These are phyloP conservation scores for Solanum ahanhuiri DNA, from an alignment of 257 asterid species.

Conservation along the genomic window DNA sequence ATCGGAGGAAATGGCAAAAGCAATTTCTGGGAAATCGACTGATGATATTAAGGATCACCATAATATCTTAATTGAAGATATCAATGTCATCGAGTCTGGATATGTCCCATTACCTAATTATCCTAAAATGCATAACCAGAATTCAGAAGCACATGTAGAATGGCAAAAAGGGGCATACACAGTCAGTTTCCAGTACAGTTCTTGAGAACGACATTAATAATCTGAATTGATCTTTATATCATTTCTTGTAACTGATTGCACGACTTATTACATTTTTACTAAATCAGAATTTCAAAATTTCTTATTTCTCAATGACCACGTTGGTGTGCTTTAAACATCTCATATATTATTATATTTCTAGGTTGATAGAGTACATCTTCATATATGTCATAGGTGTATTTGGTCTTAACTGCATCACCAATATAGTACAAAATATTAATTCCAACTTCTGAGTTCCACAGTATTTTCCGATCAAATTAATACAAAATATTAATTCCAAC, in stretches of 20 bases:
- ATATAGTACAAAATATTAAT: no score
- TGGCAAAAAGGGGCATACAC: background rate
- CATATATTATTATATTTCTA: background rate
- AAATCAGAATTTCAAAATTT: background rate
- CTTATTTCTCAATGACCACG: background rate
- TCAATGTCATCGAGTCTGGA: slow-evolving; percentile 24
- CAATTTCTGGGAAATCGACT: slow-evolving; percentile 21
- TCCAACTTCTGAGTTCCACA: no score
- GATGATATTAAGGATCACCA: slow-evolving; percentile 30
- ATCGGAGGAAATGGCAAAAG: slow-evolving; percentile 21
- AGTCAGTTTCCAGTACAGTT: background rate
- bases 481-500: no score
- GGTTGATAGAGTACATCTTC: background rate
- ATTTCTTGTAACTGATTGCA: background rate
- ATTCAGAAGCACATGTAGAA: background rate
- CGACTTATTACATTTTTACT: background rate
- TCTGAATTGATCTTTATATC: background rate
- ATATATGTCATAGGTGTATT: background rate
- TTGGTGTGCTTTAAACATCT: background rate
- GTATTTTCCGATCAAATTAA: no score
- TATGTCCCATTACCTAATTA: slow-evolving; percentile 15
- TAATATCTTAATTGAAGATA: slow-evolving; percentile 17
- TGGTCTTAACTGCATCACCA: background rate
- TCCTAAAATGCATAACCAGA: background rate
- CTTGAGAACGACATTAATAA: background rate